A percentile compares a stretch with the other conserved stretches of the same genome.
Conservation (phyloP, 805 yeast genomes). For the Teunomyces panamensis region DNA sequence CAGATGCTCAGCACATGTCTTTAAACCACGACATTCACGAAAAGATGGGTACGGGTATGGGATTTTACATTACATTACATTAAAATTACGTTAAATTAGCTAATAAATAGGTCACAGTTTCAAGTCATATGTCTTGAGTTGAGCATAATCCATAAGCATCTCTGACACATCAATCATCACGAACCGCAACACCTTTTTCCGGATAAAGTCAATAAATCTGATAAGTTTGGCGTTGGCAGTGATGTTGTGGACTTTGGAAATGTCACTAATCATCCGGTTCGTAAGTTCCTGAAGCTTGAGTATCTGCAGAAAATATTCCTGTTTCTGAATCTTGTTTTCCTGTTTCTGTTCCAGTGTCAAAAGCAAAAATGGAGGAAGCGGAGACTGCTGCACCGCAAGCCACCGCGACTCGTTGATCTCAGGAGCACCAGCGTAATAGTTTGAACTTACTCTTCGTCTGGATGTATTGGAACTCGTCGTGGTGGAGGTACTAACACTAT, state of each 20-base stretch:
- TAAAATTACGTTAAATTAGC: neutral
- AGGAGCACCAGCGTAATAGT: constrained; percentile 6
- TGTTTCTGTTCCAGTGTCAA: constrained; percentile 19
- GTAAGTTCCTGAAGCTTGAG: constrained; percentile 15
- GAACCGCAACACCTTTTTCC: constrained; percentile 31
- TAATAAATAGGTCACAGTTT: neutral
- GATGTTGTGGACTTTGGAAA: constrained; percentile 9
- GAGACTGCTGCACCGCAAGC: constrained; percentile 7
- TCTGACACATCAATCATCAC: constrained; percentile 34
- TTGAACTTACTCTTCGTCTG: constrained; percentile 16
- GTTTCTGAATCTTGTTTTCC: constrained; percentile 31
- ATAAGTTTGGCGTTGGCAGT: constrained; percentile 16
- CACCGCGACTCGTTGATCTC: constrained; percentile 10
- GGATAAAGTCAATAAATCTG: constrained; percentile 35
- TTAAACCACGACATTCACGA: neutral
- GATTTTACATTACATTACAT: neutral
- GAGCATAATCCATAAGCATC: constrained; percentile 34
- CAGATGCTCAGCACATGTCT: constrained; percentile 86
- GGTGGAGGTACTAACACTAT: constrained; percentile 20
- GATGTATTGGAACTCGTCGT: constrained; percentile 21
- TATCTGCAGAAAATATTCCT: constrained; percentile 34
- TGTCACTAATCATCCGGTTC: constrained; percentile 9
- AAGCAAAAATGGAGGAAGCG: constrained; percentile 10
- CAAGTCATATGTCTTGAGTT: constrained; percentile 13
- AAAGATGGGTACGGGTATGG: neutral